These are phyloP conservation scores for Stemphylium vesicarium DNA, from an alignment of 2,329 filamentous ascomycete species.

Conservation along the genomic window DNA sequence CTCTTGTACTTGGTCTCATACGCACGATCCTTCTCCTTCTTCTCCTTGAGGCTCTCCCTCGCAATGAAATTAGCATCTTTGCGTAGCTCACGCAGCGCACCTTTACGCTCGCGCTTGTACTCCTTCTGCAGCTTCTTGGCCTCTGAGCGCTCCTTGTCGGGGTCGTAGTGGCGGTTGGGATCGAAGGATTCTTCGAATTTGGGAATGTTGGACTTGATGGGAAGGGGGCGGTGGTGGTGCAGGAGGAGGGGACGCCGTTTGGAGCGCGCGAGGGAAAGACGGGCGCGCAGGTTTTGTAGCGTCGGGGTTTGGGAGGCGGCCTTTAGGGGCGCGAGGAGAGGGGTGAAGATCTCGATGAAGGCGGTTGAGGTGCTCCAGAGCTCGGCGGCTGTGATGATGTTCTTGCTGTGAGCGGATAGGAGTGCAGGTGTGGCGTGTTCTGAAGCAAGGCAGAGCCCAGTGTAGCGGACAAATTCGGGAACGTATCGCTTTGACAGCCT, in stretches of 20 bases:
- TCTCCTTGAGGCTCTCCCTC: slow-evolving; percentile 84
- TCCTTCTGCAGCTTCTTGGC: slow-evolving; percentile 83
- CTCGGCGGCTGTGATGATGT: slow-evolving; percentile 72
- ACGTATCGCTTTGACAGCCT: slow-evolving; percentile 82
- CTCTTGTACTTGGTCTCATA: slow-evolving; percentile 97
- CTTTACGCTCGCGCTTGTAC: slow-evolving; percentile 95
- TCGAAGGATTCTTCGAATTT: slow-evolving; percentile 97
- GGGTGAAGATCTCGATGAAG: slow-evolving; percentile 79
- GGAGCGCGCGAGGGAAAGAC: slow-evolving; percentile 67
- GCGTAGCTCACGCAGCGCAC: slow-evolving; percentile 87
- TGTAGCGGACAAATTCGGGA: slow-evolving; percentile 85
- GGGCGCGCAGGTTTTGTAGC: slow-evolving; percentile 66
- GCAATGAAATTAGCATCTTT: slow-evolving; percentile 96
- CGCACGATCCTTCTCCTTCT: slow-evolving; percentile 89
- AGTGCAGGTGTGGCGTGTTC: slow-evolving; percentile 54
- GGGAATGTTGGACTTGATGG: slow-evolving; percentile 86
- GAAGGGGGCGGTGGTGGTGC: slow-evolving; percentile 85
- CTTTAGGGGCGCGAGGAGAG: slow-evolving; percentile 53
- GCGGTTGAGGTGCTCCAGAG: slow-evolving; percentile 76
- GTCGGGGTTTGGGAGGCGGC: slow-evolving; percentile 51
- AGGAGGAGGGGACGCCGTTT: slow-evolving; percentile 80
- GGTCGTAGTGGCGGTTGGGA: slow-evolving; percentile 96
- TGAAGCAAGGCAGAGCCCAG: slow-evolving; percentile 69
- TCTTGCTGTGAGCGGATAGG: slow-evolving; percentile 66
- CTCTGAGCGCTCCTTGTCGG: slow-evolving; percentile 87